phyloP scores from a whole-genome alignment of 2,329 filamentous ascomycete species.

The Cadophora malorum region DNA sequence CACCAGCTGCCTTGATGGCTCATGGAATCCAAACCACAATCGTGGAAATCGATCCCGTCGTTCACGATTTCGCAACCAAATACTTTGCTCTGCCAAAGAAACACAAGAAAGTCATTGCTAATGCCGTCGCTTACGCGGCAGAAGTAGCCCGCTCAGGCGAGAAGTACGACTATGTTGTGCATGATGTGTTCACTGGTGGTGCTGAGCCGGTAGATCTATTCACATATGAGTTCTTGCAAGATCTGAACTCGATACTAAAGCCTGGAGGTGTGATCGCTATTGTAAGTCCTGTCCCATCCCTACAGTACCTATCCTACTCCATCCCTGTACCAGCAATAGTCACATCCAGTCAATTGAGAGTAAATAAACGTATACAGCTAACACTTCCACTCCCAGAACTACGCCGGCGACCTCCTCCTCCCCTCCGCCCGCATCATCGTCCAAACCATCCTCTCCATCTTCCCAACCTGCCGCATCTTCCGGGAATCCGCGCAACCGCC shows the following conservation, averaged over 20 bases:
- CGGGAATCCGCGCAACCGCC: constrained; percentile 71
- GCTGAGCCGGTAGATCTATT: constrained; percentile 90
- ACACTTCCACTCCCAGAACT: constrained; percentile 67
- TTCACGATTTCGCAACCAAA: constrained; percentile 80
- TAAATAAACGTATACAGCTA: constrained; percentile 24
- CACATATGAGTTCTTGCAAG: constrained; percentile 80
- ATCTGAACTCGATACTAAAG: constrained; percentile 73
- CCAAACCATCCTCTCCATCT: constrained; percentile 80
- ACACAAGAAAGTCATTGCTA: constrained; percentile 79
- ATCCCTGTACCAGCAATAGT: too few species aligned
- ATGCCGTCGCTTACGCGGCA: constrained; percentile 76
- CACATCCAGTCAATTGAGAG: constrained; percentile 10
- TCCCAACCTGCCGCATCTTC: constrained; percentile 90
- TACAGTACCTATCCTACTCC: too few species aligned
- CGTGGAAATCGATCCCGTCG: constrained; percentile 91
- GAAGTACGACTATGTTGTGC: constrained; percentile 89
- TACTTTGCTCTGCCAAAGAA: constrained; percentile 83
- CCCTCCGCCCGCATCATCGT: constrained; percentile 80
- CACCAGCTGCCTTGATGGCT: constrained; percentile 81
- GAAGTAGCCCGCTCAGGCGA: constrained; percentile 49
- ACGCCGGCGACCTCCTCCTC: constrained; percentile 84
- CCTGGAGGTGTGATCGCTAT: constrained; percentile 86
- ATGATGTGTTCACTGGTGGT: constrained; percentile 97
- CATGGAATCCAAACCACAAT: constrained; percentile 94
- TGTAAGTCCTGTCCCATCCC: constrained; percentile 55